Conservation (phyloP, 164 flowering plant genomes). For the Chimonanthus salicifolius region DNA sequence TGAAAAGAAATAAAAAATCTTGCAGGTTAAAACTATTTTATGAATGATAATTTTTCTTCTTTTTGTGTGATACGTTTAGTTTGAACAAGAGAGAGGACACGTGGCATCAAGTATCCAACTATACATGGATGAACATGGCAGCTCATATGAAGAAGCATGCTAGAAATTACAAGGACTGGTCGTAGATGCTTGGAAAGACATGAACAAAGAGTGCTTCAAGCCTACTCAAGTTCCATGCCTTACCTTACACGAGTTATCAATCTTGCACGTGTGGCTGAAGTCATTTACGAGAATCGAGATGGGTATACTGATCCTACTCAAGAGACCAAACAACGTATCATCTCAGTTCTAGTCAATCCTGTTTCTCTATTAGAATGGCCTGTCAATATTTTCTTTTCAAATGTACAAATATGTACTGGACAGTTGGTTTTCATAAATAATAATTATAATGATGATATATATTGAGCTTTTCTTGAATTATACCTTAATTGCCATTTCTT, state of each 20-base stretch:
- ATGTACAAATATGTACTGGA: too few species aligned
- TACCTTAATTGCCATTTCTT: too few species aligned
- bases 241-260: not conserved
- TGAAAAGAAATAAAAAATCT: too few species aligned
- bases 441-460: too few species aligned
- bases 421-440: too few species aligned
- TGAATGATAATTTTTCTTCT: not conserved
- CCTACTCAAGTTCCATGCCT: not conserved
- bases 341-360: not conserved
- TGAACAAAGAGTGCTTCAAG: not conserved
- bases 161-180: not conserved
- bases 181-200: not conserved
- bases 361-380: not conserved
- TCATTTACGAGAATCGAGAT: slow-evolving; percentile 1
- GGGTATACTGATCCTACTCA: not conserved
- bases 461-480: too few species aligned
- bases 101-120: not conserved
- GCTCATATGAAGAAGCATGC: not conserved
- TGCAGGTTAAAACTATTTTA: not conserved
- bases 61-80: not conserved
- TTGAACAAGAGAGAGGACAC: slow-evolving; percentile 2
- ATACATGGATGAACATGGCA: not conserved
- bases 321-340: not conserved
- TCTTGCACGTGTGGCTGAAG: not conserved
- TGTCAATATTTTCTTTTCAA: too few species aligned